These are phyloP conservation scores for Stemphylium vesicarium DNA, from an alignment of 2,329 filamentous ascomycete genomes.

Conservation along the genomic window DNA sequence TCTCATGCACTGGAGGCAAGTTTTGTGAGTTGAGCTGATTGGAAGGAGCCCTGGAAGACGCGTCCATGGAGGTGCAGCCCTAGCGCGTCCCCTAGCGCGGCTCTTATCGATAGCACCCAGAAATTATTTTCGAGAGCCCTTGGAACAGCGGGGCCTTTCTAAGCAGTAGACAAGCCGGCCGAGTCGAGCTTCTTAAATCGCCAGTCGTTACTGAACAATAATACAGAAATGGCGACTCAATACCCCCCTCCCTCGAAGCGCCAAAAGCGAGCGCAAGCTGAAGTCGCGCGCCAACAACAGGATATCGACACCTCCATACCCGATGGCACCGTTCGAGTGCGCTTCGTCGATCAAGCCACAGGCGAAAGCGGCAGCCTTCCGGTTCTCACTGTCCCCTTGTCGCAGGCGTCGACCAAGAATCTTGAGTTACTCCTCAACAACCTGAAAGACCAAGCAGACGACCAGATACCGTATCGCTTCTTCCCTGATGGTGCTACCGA, in stretches of 20 bases:
- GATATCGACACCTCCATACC: conserved; percentile 71
- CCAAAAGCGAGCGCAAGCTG: conserved; percentile 76
- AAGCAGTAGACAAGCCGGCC: not conserved
- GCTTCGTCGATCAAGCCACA: conserved; percentile 83
- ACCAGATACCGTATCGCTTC: conserved; percentile 71
- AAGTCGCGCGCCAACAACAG: conserved; percentile 75
- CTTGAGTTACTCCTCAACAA: conserved; percentile 87
- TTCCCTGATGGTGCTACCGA: conserved; percentile 58
- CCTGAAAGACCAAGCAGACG: conserved; percentile 70
- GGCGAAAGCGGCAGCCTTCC: conserved; percentile 71
- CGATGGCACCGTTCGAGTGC: conserved; percentile 79
- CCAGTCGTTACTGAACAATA: not conserved
- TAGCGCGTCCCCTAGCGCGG: conserved; percentile 31
- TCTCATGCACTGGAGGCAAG: not conserved
- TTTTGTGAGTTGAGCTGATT: conserved; percentile 1
- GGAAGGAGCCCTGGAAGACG: conserved; percentile 4
- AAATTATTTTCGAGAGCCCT: conserved; percentile 25
- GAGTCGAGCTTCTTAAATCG: not conserved
- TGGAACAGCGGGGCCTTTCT: not conserved
- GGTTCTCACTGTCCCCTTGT: conserved; percentile 75
- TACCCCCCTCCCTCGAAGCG: conserved; percentile 87
- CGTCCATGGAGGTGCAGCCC: conserved; percentile 8
- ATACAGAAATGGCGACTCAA: conserved; percentile 74
- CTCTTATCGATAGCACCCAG: conserved; percentile 32
- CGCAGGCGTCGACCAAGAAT: conserved; percentile 87